These are phyloP conservation scores for Beauveria varroae DNA, from an alignment of 2,329 filamentous ascomycete genomes.

Conservation along the genomic window DNA sequence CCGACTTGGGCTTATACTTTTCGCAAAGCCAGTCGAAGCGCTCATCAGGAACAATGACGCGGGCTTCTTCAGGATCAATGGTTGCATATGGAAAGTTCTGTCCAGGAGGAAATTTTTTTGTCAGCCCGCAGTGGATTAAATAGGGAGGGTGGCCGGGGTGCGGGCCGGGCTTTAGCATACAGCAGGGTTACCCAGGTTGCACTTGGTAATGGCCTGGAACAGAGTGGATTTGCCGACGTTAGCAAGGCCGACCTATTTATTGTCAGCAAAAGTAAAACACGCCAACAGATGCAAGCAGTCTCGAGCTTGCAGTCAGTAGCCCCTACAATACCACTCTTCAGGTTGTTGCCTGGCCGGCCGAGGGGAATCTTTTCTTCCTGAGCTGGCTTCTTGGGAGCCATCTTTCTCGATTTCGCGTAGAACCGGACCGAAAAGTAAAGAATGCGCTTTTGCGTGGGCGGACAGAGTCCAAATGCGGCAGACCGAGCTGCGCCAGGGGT, in stretches of 20 bases:
- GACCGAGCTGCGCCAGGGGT: conserved; percentile 57
- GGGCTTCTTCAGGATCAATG: conserved; percentile 96
- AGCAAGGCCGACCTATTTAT: conserved; percentile 78
- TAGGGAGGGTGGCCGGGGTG: conserved; percentile 2
- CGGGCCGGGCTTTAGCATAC: conserved; percentile 40
- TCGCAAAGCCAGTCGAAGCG: conserved; percentile 93
- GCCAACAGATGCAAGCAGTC: neutral
- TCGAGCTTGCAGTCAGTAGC: neutral
- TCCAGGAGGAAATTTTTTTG: conserved; percentile 22
- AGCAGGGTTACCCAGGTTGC: conserved; percentile 91
- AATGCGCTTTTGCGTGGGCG: conserved; percentile 37
- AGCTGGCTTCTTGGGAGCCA: conserved; percentile 91
- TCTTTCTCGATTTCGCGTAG: conserved; percentile 63
- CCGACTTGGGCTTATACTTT: conserved; percentile 96
- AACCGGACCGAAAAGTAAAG: conserved; percentile 42
- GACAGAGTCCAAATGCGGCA: conserved; percentile 48
- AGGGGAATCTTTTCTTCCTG: conserved; percentile 95
- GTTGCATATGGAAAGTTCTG: conserved; percentile 98
- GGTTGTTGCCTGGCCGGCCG: conserved; percentile 91
- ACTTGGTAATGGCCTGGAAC: conserved; percentile 99
- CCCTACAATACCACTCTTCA: conserved; percentile 97
- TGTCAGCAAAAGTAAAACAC: neutral
- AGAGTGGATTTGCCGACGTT: conserved; percentile 99
- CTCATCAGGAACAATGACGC: conserved; percentile 92
- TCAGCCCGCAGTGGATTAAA: conserved; percentile 23